Evolutionary conservation across 2,329 filamentous ascomycete species (phyloP).

Genomic region (Alternaria metachromatica): DNA sequence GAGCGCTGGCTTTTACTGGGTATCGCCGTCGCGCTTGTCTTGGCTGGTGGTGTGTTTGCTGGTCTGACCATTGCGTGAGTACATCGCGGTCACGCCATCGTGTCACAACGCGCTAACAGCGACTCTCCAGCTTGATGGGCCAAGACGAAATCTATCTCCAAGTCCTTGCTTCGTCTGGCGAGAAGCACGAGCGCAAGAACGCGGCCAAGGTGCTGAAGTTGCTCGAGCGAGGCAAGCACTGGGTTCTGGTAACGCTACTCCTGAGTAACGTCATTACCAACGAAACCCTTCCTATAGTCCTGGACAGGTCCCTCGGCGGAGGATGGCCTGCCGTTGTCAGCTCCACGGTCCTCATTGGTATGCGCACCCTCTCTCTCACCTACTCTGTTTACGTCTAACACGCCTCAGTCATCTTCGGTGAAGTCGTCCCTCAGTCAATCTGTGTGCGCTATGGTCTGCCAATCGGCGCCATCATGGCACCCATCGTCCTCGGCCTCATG

Average conservation of each 20-base stretch:
- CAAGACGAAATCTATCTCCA: conserved; percentile 96
- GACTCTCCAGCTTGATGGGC: conserved; percentile 62
- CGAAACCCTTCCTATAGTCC: conserved; percentile 87
- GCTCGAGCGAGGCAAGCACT: conserved; percentile 90
- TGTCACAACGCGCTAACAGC: conserved; percentile 36
- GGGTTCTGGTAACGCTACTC: conserved; percentile 93
- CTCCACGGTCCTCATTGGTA: conserved; percentile 93
- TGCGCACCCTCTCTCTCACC: conserved; percentile 26
- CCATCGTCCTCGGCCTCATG: conserved; percentile 87
- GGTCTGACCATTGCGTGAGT: conserved; percentile 86
- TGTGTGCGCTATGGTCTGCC: conserved; percentile 95
- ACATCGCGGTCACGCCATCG: neutral
- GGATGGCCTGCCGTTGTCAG: conserved; percentile 93
- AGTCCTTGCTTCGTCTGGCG: conserved; percentile 85
- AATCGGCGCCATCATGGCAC: conserved; percentile 93
- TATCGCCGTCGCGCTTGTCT: conserved; percentile 79
- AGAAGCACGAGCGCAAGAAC: conserved; percentile 84
- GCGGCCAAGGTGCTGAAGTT: conserved; percentile 81
- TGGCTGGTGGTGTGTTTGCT: conserved; percentile 91
- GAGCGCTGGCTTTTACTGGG: conserved; percentile 81
- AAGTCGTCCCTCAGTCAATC: conserved; percentile 93
- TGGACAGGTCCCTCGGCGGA: conserved; percentile 91
- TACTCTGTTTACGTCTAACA: neutral
- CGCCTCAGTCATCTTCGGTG: conserved; percentile 87
- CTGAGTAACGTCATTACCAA: conserved; percentile 98